Evolutionary conservation across 768 basidiomycete species (phyloP), one percentile per base, ranked within the genome.

Genomic region (Lyophyllum decastes): DNA sequence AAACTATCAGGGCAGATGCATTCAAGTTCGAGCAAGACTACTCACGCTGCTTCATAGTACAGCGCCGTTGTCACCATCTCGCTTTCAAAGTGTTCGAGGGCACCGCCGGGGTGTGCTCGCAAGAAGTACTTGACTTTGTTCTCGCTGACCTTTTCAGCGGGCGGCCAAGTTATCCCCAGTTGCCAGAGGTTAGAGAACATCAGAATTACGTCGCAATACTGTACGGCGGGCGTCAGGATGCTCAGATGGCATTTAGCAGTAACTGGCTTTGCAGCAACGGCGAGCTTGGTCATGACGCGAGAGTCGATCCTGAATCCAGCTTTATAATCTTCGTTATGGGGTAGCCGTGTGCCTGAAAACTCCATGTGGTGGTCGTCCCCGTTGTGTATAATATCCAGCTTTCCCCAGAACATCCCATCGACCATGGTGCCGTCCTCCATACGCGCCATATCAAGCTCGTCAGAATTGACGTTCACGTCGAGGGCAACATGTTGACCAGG

Each of bases 391-490:
- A 94, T 90, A 62, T 85, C 85, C 53, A 94, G 83, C 67, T 93
- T 93, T 4, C 92, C 92, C 90, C 89, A 94, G 73, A 93, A 94
- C 72, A 83, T 76, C 40, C 92, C 92, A 49, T 91, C 92, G 19
- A 94, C 92, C 22, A 85, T 76, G 14, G 90, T 93, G 1, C 92
- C 92, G 64, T 94, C 92, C 61, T 94, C 92, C 88, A 92, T 92
- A 49, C 90, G 83, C 2, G 92, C 89, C 92, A 94, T 94, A 68
- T 94, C 92, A 34, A 93, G 81, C 63, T 93, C 92, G 34, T 90
- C 89, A 2, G 92, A 93, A 52, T 82, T 79, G 33, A 93, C 82
- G 17, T 83, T 88, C 2, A 90, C 90, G 63, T 94, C 92, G 19
- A 94, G 80, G 6, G 86, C 89, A 53, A 94, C 88, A 41, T 83